Percentiles rank a stretch among this genome's conserved stretches.
Evolutionary conservation across 495 filamentous ascomycete genomes (phyloP).

Genomic region (Aspergillus affinis): DNA sequence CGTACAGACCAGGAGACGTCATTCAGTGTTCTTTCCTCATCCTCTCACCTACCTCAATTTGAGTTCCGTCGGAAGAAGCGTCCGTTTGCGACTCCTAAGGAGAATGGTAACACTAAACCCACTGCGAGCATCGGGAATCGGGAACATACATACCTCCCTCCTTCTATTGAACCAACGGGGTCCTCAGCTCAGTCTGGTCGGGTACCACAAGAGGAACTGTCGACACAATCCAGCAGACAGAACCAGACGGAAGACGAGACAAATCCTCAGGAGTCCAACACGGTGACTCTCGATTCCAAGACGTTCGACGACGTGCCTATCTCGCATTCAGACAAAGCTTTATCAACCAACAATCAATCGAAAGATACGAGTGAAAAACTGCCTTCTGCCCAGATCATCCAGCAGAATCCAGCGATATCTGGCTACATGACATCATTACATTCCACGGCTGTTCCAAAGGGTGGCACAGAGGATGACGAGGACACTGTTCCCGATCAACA

Average conservation of each 20-base stretch:
- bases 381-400: constrained; percentile 41
- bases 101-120: constrained; percentile 4
- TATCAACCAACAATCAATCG: constrained; percentile 7
- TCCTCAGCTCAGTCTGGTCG: background rate
- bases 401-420: constrained; percentile 25
- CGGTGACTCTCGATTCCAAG: constrained; percentile 21
- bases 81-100: constrained; percentile 2
- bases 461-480: constrained; percentile 17
- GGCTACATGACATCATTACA: constrained; percentile 41
- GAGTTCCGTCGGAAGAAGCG: constrained; percentile 41
- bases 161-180: background rate
- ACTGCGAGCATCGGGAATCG: background rate
- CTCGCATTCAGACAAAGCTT: constrained; percentile 9
- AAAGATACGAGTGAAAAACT: constrained; percentile 34
- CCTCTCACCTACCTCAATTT: constrained; percentile 47
- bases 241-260: background rate
- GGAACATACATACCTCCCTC: background rate
- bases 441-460: constrained; percentile 33
- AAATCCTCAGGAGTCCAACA: constrained; percentile 3
- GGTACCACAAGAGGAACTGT: background rate
- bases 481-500: constrained; percentile 34
- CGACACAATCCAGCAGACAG: background rate
- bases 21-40: constrained; percentile 37
- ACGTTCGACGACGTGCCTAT: constrained; percentile 16
- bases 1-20: constrained; percentile 21